Conservation (phyloP, 169 alveolate genomes). For the Cryptosporidium tyzzeri region DNA sequence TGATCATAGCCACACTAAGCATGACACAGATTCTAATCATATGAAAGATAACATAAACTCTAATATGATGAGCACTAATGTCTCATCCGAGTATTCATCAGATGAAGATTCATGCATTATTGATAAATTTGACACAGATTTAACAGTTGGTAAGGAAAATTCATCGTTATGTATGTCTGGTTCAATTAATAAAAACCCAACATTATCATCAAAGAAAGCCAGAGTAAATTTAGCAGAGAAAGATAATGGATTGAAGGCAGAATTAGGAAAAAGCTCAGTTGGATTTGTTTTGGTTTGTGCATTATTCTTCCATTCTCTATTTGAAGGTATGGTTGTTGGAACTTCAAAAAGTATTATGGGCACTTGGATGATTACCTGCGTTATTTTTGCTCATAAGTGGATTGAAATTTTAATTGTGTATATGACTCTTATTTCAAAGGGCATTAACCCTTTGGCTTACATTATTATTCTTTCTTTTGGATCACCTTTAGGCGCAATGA, state of each 20-base stretch:
- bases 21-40: background rate
- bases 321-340: conserved; percentile 75
- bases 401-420: conserved; percentile 60
- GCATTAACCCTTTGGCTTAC: conserved; percentile 36
- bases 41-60: conserved; percentile 21
- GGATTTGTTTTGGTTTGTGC: conserved; percentile 68
- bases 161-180: background rate
- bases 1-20: background rate
- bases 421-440: conserved; percentile 34
- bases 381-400: conserved; percentile 75
- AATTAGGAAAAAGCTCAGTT: background rate
- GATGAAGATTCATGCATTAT: conserved; percentile 52
- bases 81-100: conserved; percentile 32
- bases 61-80: conserved; percentile 55
- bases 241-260: background rate
- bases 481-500: conserved; percentile 52
- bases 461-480: conserved; percentile 38
- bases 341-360: conserved; percentile 39
- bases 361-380: conserved; percentile 50
- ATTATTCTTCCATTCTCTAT: conserved; percentile 54
- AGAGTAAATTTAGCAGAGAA: background rate
- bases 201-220: background rate
- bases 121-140: background rate
- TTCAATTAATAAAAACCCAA: background rate
- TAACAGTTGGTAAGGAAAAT: background rate